phyloP scores from a whole-genome alignment of 2,329 filamentous ascomycete genomes.

The Calonectria pseudoturangicola region DNA sequence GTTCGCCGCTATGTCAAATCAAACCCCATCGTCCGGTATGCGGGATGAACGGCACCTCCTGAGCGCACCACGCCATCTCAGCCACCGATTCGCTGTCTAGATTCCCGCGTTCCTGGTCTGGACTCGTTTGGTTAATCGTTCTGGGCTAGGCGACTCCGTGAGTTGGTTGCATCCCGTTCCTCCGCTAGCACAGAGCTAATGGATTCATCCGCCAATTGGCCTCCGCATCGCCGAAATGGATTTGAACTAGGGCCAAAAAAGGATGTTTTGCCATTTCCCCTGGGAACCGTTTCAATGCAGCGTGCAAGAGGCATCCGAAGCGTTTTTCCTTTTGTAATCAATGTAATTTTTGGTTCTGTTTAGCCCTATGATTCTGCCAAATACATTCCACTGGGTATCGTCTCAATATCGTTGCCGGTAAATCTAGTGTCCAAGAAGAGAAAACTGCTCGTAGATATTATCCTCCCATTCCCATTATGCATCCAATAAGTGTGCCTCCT shows the following conservation, averaged over 20 bases:
- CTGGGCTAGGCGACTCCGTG: slow-evolving; percentile 14
- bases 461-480: slow-evolving; percentile 23
- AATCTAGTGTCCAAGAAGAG: slow-evolving; percentile 34
- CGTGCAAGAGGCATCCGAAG: not conserved
- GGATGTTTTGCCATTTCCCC: slow-evolving; percentile 8
- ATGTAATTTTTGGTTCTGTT: slow-evolving; percentile 3
- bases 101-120: slow-evolving; percentile 18
- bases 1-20: not conserved
- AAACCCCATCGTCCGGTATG: slow-evolving; percentile 5
- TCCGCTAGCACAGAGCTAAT: slow-evolving; percentile 22
- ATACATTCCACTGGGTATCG: slow-evolving; percentile 22
- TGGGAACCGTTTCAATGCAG: not conserved
- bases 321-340: not conserved
- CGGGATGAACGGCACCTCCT: slow-evolving; percentile 14
- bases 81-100: slow-evolving; percentile 10
- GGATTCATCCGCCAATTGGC: not conserved
- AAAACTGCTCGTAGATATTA: slow-evolving; percentile 22
- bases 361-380: slow-evolving; percentile 28
- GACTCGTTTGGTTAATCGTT: not conserved
- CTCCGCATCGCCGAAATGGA: slow-evolving; percentile 16
- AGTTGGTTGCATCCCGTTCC: slow-evolving; percentile 12
- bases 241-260: slow-evolving; percentile 7
- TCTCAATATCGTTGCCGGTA: slow-evolving; percentile 27
- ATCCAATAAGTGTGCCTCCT: slow-evolving; percentile 13
- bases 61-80: not conserved